These are phyloP conservation scores for Chrysanthemum makinoi DNA, from an alignment of 129 eudicot genomes.

Conservation along the genomic window DNA sequence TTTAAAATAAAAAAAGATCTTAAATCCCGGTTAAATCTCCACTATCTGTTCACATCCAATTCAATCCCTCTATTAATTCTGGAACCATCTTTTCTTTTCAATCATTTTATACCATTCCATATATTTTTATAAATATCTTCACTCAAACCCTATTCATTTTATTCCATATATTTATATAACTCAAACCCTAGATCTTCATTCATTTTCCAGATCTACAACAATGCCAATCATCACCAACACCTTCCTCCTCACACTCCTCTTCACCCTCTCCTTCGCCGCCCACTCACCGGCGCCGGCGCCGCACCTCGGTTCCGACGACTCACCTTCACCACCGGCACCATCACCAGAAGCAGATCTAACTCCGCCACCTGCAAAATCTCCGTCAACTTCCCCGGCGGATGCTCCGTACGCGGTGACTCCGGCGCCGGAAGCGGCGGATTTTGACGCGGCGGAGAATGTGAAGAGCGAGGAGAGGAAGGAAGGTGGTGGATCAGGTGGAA, in stretches of 20 bases:
- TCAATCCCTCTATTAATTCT: no score
- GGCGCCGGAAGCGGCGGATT: conserved; percentile 23
- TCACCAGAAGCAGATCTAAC: conserved; percentile 28
- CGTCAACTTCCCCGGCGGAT: conserved; percentile 3
- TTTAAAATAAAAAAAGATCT: no score
- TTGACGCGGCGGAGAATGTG: conserved; percentile 16
- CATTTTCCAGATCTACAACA: conserved; percentile 13
- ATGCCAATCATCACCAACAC: conserved; percentile 15
- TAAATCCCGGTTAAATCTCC: no score
- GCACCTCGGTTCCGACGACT: conserved; percentile 21
- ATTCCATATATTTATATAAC: no score
- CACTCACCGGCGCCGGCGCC: conserved; percentile 39
- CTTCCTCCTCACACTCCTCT: conserved; percentile 23
- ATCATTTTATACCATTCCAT: no score
- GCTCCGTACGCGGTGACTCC: conserved; percentile 21
- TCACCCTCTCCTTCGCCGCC: conserved; percentile 22
- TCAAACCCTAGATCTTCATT: neutral
- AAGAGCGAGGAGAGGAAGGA: conserved; percentile 6
- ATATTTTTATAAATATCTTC: no score
- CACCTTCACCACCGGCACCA: conserved; percentile 36
- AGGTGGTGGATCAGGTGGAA: conserved; percentile 31
- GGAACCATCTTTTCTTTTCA: no score
- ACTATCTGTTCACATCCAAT: no score
- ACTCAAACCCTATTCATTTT: no score
- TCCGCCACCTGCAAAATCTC: conserved; percentile 8